Percentiles rank a stretch among this genome's conserved stretches.
Conservation (phyloP, 306 rosid genomes). For the Prunus persica region DNA sequence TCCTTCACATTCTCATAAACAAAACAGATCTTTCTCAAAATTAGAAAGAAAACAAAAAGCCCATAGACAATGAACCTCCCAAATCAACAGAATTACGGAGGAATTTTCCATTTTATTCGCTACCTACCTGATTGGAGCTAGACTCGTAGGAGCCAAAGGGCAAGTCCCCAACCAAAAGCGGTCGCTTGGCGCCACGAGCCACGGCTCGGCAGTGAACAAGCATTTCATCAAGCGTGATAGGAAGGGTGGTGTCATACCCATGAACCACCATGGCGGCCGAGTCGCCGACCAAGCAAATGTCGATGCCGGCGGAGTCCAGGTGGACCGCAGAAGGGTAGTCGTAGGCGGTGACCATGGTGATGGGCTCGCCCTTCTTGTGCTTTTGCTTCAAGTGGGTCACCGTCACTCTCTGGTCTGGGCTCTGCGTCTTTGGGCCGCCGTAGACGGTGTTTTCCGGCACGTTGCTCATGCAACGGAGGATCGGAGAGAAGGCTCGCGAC, state of each 20-base stretch:
- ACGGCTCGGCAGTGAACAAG: conserved; percentile 83
- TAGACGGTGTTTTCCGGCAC: conserved; percentile 77
- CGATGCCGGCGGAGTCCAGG: conserved; percentile 59
- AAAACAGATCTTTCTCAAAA: background rate
- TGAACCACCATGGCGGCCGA: conserved; percentile 95
- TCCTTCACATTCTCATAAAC: background rate
- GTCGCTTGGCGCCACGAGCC: conserved; percentile 77
- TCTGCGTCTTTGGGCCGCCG: conserved; percentile 62
- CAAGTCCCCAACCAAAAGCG: conserved; percentile 81
- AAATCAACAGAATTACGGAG: background rate
- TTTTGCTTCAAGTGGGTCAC: conserved; percentile 52
- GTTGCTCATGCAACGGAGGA: conserved; percentile 61
- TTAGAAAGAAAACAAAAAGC: background rate
- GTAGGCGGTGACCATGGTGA: conserved; percentile 88
- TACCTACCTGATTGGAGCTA: conserved; percentile 55
- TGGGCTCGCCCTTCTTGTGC: conserved; percentile 54
- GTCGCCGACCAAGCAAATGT: conserved; percentile 79
- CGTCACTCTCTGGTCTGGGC: conserved; percentile 54
- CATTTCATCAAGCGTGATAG: conserved; percentile 66
- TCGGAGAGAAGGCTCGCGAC: conserved; percentile 19
- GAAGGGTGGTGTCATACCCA: conserved; percentile 82
- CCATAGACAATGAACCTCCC: background rate
- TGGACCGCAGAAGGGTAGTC: conserved; percentile 90
- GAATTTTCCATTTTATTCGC: background rate
- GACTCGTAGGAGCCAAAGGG: conserved; percentile 84